Evolutionary conservation across 495 filamentous ascomycete genomes (phyloP).

Genomic region (Margaritispora aquatica): DNA sequence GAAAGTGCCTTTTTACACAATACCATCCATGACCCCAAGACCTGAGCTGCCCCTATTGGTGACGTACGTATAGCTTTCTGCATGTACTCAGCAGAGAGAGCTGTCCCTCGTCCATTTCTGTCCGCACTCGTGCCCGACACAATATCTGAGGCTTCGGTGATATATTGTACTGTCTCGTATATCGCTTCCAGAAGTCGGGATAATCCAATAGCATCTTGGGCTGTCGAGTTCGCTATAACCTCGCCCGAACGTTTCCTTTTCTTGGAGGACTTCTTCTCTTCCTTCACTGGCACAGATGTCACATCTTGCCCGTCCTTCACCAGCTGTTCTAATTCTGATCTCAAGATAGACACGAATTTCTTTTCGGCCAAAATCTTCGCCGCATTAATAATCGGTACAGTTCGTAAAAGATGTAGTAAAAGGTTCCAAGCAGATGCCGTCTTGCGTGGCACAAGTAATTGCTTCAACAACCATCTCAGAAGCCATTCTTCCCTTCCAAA

Average conservation of each 20-base stretch:
- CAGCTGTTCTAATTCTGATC: conserved; percentile 33
- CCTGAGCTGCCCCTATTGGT: conserved; percentile 38
- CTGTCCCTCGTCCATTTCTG: conserved; percentile 23
- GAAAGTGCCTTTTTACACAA: background rate
- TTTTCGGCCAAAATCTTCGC: conserved; percentile 44
- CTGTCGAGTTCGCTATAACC: conserved; percentile 18
- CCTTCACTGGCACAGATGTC: background rate
- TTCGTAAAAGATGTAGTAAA: conserved; percentile 38
- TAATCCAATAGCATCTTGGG: background rate
- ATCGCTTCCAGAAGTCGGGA: conserved; percentile 6
- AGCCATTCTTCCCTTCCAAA: conserved; percentile 58
- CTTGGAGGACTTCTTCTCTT: conserved; percentile 23
- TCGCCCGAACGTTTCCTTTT: conserved; percentile 37
- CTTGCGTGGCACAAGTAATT: conserved; percentile 35
- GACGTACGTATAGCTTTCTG: conserved; percentile 42
- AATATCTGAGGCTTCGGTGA: conserved; percentile 17
- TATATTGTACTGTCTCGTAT: conserved; percentile 3
- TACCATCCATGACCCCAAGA: conserved; percentile 31
- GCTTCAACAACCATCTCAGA: conserved; percentile 61
- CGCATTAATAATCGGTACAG: conserved; percentile 38
- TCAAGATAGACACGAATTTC: conserved; percentile 41
- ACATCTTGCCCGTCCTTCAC: conserved; percentile 18
- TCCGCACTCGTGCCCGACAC: conserved; percentile 19
- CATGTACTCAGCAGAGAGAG: conserved; percentile 45
- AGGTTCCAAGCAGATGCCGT: conserved; percentile 40